Percentiles rank a stretch among this genome's conserved stretches.
Evolutionary conservation across 371 early-diverging fungal species (phyloP).

Genomic region (Haplosporangium sp.): DNA sequence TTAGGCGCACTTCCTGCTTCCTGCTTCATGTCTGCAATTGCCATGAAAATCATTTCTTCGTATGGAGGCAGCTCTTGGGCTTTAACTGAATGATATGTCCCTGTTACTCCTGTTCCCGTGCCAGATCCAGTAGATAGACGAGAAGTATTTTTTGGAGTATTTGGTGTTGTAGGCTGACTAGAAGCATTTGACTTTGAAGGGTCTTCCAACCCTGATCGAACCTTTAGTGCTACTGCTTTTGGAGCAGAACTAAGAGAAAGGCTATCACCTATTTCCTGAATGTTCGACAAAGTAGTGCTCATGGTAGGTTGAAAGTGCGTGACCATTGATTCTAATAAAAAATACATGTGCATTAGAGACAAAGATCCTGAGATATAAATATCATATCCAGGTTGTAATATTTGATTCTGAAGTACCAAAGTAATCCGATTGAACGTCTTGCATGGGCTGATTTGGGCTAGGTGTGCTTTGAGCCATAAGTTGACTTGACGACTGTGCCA

Average conservation of each 20-base stretch:
- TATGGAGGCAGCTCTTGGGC: constrained; percentile 55
- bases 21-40: constrained; percentile 44
- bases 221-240: neutral
- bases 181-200: neutral
- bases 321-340: constrained; percentile 10
- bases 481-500: neutral
- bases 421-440: constrained; percentile 18
- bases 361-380: too few species aligned
- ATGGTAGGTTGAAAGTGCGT: constrained; percentile 14
- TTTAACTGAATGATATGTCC: constrained; percentile 31
- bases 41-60: constrained; percentile 59
- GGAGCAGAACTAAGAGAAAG: neutral
- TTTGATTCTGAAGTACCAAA: constrained; percentile 18
- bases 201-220: neutral
- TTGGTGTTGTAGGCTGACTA: constrained; percentile 31
- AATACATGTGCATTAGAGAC: neutral
- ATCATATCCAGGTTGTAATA: neutral
- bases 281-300: neutral
- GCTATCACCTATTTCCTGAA: constrained; percentile 5
- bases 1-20: constrained; percentile 56
- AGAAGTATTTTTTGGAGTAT: constrained; percentile 4
- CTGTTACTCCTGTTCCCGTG: constrained; percentile 16
- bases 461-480: neutral
- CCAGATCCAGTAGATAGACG: constrained; percentile 20
- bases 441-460: constrained; percentile 6